These are phyloP conservation scores for Pinus taeda DNA, from an alignment of 75 land plant genomes.

Conservation along the genomic window DNA sequence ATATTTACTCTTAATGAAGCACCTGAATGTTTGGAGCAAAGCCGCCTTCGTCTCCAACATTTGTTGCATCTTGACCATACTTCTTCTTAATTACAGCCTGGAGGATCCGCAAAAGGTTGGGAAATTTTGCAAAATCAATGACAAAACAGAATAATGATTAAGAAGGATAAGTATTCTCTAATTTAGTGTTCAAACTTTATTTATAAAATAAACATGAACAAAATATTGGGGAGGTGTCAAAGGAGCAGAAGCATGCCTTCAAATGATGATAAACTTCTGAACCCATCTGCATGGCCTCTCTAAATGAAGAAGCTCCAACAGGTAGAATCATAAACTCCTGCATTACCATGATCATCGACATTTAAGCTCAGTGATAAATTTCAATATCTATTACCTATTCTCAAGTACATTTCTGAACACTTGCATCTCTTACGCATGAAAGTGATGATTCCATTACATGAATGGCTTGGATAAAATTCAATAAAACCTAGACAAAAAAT, in stretches of 20 bases:
- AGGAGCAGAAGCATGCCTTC: constrained; percentile 45
- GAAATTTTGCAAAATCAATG: neutral
- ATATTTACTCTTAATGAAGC: neutral
- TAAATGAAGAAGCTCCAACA: constrained; percentile 89
- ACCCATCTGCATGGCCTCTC: constrained; percentile 99
- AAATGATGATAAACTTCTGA: constrained; percentile 88
- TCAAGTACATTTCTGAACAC: neutral
- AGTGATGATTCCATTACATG: too few species aligned
- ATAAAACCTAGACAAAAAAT: too few species aligned
- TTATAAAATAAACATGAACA: neutral
- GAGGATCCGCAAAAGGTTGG: neutral
- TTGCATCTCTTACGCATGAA: neutral
- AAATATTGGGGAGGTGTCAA: constrained; percentile 1
- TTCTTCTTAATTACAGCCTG: constrained; percentile 97
- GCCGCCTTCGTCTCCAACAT: constrained; percentile 99
- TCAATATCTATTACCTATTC: neutral
- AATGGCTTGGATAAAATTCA: too few species aligned
- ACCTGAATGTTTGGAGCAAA: constrained; percentile 99
- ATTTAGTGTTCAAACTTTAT: neutral
- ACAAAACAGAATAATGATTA: neutral
- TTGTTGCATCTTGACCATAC: constrained; percentile 98
- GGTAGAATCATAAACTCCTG: constrained; percentile 99
- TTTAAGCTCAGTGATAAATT: neutral
- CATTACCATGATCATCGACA: neutral
- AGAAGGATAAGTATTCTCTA: neutral